Evolutionary conservation across 2,329 filamentous ascomycete species (phyloP).

Genomic region (Hortaea sp.): DNA sequence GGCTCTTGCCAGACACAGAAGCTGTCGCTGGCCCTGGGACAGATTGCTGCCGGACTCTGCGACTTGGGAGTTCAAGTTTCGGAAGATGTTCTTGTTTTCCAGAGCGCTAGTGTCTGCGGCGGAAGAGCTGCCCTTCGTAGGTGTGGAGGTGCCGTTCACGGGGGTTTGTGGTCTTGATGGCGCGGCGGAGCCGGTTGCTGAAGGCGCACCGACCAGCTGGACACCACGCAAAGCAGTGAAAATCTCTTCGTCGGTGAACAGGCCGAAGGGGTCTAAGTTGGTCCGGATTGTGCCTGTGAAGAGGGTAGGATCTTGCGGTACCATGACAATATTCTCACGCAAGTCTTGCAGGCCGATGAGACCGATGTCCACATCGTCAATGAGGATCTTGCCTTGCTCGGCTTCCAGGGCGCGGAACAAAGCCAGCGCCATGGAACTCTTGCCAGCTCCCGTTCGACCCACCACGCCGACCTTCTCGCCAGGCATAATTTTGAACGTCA

Average conservation of each 20-base stretch:
- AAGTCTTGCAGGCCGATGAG: constrained; percentile 86
- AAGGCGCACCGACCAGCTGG: constrained; percentile 61
- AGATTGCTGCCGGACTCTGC: constrained; percentile 88
- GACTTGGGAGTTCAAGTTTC: constrained; percentile 72
- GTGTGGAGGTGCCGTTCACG: constrained; percentile 17
- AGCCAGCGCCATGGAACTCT: constrained; percentile 87
- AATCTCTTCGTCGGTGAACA: constrained; percentile 84
- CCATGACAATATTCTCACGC: constrained; percentile 89
- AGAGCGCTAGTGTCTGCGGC: constrained; percentile 29
- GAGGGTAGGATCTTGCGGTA: constrained; percentile 90
- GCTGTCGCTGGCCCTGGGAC: constrained; percentile 90
- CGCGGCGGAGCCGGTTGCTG: constrained; percentile 35
- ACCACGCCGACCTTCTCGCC: constrained; percentile 94
- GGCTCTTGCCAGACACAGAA: constrained; percentile 85
- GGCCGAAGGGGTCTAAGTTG: constrained; percentile 85
- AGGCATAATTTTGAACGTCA: constrained; percentile 77
- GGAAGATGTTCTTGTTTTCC: constrained; percentile 91
- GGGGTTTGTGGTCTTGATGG: constrained; percentile 26
- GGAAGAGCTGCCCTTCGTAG: constrained; percentile 12
- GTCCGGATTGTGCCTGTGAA: constrained; percentile 86
- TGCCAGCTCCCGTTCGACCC: constrained; percentile 88
- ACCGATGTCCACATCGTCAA: constrained; percentile 85
- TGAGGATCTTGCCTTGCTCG: constrained; percentile 76
- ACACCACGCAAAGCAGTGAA: constrained; percentile 79
- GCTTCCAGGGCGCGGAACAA: constrained; percentile 91